phyloP scores from a whole-genome alignment of 2,329 filamentous ascomycete species.

The Didymella arachidicola region DNA sequence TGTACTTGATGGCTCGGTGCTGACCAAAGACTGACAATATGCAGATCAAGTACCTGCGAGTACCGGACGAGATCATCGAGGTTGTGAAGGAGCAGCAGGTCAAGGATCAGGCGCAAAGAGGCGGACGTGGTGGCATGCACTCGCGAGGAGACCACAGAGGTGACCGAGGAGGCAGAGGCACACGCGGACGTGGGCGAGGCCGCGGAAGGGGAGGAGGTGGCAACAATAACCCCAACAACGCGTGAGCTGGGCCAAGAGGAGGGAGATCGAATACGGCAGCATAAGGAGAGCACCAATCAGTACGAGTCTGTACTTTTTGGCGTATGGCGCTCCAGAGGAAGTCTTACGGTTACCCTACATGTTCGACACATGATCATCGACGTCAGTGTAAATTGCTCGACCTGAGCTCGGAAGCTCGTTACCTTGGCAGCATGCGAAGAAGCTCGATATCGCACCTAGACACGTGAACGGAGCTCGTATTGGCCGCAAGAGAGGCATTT shows the following conservation, averaged over 20 bases:
- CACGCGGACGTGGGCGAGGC: constrained; percentile 61
- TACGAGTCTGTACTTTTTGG: background rate
- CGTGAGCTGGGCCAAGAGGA: constrained; percentile 3
- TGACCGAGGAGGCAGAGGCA: constrained; percentile 59
- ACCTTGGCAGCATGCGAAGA: constrained; percentile 2
- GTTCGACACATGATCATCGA: constrained; percentile 1
- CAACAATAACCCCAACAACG: constrained; percentile 44
- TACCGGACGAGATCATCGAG: constrained; percentile 96
- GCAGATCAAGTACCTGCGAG: constrained; percentile 97
- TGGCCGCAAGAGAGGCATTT: background rate
- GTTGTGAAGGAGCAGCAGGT: constrained; percentile 92
- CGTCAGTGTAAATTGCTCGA: background rate
- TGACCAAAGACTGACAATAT: constrained; percentile 10
- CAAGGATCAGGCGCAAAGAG: constrained; percentile 65
- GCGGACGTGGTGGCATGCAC: constrained; percentile 70
- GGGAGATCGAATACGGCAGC: background rate
- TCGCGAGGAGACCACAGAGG: constrained; percentile 63
- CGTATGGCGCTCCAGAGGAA: background rate
- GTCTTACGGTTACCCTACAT: background rate
- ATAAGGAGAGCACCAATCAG: background rate
- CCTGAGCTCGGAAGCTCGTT: constrained; percentile 12
- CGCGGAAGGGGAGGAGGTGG: constrained; percentile 64
- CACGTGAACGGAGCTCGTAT: background rate
- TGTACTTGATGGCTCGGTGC: constrained; percentile 44
- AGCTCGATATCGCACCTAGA: background rate